Evolutionary conservation across 2,329 filamentous ascomycete genomes (phyloP).

Genomic region (Beauveria pseudobassiana): DNA sequence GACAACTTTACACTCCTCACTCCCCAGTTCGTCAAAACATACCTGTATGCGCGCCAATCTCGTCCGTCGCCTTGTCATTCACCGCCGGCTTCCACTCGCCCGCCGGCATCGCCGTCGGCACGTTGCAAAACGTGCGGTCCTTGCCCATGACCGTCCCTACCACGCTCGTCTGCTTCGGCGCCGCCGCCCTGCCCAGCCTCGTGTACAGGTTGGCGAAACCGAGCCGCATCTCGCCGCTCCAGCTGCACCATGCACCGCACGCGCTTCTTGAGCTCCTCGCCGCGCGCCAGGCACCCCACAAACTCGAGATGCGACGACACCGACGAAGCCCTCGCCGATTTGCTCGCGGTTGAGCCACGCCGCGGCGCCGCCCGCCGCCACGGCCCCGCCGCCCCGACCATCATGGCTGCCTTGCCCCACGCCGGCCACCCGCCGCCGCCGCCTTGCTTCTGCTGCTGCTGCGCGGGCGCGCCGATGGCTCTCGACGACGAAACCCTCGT

Average conservation of each 20-base stretch:
- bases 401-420: slow-evolving; percentile 81
- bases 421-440: slow-evolving; percentile 53
- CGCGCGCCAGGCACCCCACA: slow-evolving; percentile 79
- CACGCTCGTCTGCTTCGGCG: slow-evolving; percentile 43
- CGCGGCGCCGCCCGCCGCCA: slow-evolving; percentile 74
- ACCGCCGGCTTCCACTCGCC: slow-evolving; percentile 61
- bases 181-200: slow-evolving; percentile 63
- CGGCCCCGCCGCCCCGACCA: slow-evolving; percentile 75
- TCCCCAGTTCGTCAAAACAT: slow-evolving; percentile 24
- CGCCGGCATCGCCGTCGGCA: slow-evolving; percentile 49
- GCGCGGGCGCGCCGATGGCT: slow-evolving; percentile 1
- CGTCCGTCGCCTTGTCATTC: slow-evolving; percentile 74
- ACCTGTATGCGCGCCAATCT: slow-evolving; percentile 73
- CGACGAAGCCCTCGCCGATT: slow-evolving; percentile 72
- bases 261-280: slow-evolving; percentile 70
- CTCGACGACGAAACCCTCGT: slow-evolving; percentile 13
- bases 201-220: slow-evolving; percentile 87
- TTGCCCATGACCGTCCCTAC: slow-evolving; percentile 54
- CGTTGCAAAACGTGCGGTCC: slow-evolving; percentile 80
- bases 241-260: slow-evolving; percentile 61
- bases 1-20: no score
- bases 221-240: slow-evolving; percentile 54
- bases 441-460: slow-evolving; percentile 11
- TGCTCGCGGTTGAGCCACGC: slow-evolving; percentile 81
- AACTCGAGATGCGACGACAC: slow-evolving; percentile 88